phyloP scores from a whole-genome alignment of 768 basidiomycete genomes.

The Solioccasus polychromus region DNA sequence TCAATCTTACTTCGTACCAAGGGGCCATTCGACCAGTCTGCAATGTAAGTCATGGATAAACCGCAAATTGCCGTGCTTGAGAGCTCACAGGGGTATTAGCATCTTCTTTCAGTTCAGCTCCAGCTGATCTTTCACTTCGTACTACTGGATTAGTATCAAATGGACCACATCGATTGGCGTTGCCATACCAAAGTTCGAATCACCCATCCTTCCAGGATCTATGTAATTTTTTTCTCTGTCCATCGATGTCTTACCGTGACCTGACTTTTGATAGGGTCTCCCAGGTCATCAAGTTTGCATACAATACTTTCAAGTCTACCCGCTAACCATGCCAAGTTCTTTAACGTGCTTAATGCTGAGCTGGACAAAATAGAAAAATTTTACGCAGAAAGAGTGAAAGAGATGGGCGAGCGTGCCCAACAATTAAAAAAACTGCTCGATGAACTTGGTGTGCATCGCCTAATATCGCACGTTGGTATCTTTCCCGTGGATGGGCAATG shows the following conservation, averaged over 20 bases:
- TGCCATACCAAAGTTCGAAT: slow-evolving; percentile 1
- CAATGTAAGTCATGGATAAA: slow-evolving; percentile 10
- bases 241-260: background rate
- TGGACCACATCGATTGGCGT: too few relatives aligned
- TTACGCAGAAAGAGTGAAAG: slow-evolving; percentile 68
- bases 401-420: slow-evolving; percentile 47
- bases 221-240: slow-evolving; percentile 7
- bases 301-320: slow-evolving; percentile 55
- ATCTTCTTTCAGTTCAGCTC: slow-evolving; percentile 12
- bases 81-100: slow-evolving; percentile 4
- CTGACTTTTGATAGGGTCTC: slow-evolving; percentile 8
- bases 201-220: slow-evolving; percentile 3
- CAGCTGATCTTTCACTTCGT: slow-evolving; percentile 5
- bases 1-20: too few relatives aligned
- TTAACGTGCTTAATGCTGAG: slow-evolving; percentile 72
- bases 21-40: background rate
- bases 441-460: slow-evolving; percentile 70
- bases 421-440: slow-evolving; percentile 66
- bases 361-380: slow-evolving; percentile 85
- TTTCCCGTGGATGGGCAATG: background rate
- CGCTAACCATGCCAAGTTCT: slow-evolving; percentile 65
- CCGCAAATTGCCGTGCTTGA: background rate
- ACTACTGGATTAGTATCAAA: background rate
- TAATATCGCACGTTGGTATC: slow-evolving; percentile 50
- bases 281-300: slow-evolving; percentile 35